A percentile compares a stretch with the other conserved stretches of the same genome.
Evolutionary conservation across 495 filamentous ascomycete species (phyloP).

Genomic region (Talaromyces ruber): DNA sequence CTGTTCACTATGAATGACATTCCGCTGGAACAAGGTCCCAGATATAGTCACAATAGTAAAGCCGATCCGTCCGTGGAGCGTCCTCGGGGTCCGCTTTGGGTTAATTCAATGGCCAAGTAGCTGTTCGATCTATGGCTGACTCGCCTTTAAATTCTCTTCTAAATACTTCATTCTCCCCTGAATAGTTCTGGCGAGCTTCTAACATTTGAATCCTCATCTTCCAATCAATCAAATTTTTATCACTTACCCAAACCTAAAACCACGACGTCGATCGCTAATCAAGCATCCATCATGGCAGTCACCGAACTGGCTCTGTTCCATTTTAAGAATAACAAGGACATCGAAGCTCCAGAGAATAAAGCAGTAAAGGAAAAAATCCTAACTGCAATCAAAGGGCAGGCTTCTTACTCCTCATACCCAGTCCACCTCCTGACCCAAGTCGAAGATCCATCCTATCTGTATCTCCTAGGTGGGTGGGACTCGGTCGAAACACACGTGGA

Average conservation of each 20-base stretch:
- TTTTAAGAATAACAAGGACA: slow-evolving; percentile 10
- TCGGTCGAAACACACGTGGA: slow-evolving; percentile 33
- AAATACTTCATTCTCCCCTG: not conserved
- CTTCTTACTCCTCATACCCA: slow-evolving; percentile 24
- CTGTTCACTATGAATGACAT: too few species aligned
- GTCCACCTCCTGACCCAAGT: slow-evolving; percentile 30
- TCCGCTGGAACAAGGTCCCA: not conserved
- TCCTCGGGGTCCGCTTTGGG: not conserved
- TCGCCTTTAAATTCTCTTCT: not conserved
- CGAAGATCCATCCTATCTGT: slow-evolving; percentile 36
- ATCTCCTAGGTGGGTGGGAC: slow-evolving; percentile 44
- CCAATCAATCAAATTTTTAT: not conserved
- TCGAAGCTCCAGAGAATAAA: slow-evolving; percentile 4
- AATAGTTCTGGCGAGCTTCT: not conserved
- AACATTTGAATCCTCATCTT: not conserved
- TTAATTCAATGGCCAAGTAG: not conserved
- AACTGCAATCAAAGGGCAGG: slow-evolving; percentile 25
- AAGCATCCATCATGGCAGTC: slow-evolving; percentile 30
- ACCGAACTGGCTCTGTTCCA: slow-evolving; percentile 45
- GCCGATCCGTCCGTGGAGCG: not conserved
- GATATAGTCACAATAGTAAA: not conserved
- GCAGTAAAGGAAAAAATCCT: slow-evolving; percentile 14
- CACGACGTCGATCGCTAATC: not conserved
- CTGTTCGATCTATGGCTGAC: not conserved
- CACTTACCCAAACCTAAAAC: not conserved